Conservation (phyloP, 176 grass and related monocot genomes). For the Aegilops umbellulata region DNA sequence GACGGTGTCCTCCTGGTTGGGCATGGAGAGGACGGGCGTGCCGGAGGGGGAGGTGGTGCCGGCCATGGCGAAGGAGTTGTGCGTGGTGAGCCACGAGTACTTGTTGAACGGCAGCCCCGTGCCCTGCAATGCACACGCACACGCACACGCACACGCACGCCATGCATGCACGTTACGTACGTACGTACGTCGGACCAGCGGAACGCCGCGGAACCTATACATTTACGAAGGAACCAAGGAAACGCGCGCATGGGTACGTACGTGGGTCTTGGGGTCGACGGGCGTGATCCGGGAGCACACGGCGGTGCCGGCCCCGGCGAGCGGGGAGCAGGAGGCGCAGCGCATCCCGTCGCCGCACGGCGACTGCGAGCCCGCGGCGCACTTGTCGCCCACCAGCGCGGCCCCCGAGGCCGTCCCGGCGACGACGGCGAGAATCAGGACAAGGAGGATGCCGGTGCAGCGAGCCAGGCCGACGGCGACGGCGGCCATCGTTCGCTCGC, state of each 20-base stretch:
- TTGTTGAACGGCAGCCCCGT: constrained; percentile 57
- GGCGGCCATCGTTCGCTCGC: neutral
- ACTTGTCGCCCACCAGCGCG: constrained; percentile 52
- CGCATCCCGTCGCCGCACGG: constrained; percentile 42
- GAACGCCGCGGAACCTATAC: too few relatives aligned
- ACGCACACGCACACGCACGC: too few relatives aligned
- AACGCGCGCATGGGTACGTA: neutral
- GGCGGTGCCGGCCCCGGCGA: constrained; percentile 13
- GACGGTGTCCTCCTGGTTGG: constrained; percentile 84
- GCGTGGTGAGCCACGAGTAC: constrained; percentile 94
- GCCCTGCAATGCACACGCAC: constrained; percentile 2
- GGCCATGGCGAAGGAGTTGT: constrained; percentile 81
- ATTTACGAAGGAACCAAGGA: too few relatives aligned
- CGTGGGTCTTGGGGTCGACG: constrained; percentile 43
- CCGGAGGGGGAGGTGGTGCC: constrained; percentile 52
- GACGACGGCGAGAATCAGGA: neutral
- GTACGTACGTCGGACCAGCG: too few relatives aligned
- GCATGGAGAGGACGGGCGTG: constrained; percentile 42
- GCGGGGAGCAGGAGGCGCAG: constrained; percentile 54
- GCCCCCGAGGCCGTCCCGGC: neutral
- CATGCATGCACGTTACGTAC: too few relatives aligned
- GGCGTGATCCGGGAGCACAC: constrained; percentile 50
- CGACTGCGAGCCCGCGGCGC: constrained; percentile 26
- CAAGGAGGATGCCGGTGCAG: neutral
- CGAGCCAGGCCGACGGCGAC: neutral